These are phyloP conservation scores for Globisporangium ultimum DNA, from an alignment of 352 stramenopile genomes.

Conservation along the genomic window DNA sequence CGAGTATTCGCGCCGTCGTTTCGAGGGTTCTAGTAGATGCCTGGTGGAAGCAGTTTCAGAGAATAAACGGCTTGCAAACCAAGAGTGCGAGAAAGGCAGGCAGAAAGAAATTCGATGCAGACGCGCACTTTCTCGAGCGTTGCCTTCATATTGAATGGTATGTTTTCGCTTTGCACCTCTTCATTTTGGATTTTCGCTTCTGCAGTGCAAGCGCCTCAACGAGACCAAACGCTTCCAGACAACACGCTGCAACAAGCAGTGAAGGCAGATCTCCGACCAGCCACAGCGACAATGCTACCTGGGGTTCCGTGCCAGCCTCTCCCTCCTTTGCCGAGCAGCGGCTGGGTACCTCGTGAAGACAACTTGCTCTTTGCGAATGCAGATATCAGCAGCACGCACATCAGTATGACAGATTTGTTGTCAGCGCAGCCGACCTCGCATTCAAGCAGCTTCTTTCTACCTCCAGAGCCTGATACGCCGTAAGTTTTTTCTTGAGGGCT, in stretches of 20 bases:
- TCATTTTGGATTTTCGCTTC: slow-evolving; percentile 11
- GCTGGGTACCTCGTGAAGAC: background rate
- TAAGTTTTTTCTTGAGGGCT: background rate
- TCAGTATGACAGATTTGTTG: slow-evolving; percentile 16
- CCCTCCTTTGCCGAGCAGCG: background rate
- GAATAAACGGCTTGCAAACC: background rate
- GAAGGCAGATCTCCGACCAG: background rate
- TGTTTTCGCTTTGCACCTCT: background rate
- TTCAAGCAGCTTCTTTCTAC: background rate
- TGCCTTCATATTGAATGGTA: background rate
- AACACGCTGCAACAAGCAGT: background rate
- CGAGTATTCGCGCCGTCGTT: no score
- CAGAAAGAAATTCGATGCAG: background rate
- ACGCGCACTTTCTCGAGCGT: slow-evolving; percentile 14
- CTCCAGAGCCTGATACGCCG: background rate
- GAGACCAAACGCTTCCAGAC: slow-evolving; percentile 1
- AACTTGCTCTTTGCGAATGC: background rate
- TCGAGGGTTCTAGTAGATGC: no score
- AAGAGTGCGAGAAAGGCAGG: slow-evolving; percentile 1
- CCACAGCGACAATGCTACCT: background rate
- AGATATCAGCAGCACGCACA: background rate
- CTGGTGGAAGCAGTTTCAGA: background rate
- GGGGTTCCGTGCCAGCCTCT: background rate
- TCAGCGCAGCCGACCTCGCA: background rate
- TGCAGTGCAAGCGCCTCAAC: slow-evolving; percentile 12